Percentiles rank a stretch among this genome's conserved stretches.
Conservation (phyloP, 192 early-diverging fungal species). For the Piromyces sp. region DNA sequence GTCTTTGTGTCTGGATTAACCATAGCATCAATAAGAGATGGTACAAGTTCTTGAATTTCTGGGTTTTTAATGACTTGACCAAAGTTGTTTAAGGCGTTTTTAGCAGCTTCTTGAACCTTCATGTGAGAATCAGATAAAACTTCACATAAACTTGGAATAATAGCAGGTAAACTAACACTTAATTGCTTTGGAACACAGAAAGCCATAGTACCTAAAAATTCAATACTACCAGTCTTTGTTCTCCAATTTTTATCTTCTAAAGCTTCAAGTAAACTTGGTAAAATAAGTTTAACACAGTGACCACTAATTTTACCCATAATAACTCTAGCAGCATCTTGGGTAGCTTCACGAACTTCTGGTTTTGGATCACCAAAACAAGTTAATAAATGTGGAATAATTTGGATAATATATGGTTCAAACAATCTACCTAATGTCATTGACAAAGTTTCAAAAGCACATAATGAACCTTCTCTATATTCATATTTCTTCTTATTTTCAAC, state of each 20-base stretch:
- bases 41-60: constrained; percentile 85
- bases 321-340: constrained; percentile 65
- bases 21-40: constrained; percentile 65
- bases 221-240: constrained; percentile 91
- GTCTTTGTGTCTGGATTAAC: constrained; percentile 79
- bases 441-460: constrained; percentile 86
- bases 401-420: constrained; percentile 82
- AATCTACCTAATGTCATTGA: constrained; percentile 66
- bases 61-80: constrained; percentile 96
- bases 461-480: constrained; percentile 71
- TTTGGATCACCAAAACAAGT: constrained; percentile 72
- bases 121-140: constrained; percentile 83
- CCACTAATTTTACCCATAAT: constrained; percentile 91
- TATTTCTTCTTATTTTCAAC: constrained; percentile 59
- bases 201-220: constrained; percentile 88
- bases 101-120: constrained; percentile 75
- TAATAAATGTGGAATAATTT: constrained; percentile 76
- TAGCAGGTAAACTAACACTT: constrained; percentile 67
- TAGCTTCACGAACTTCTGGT: constrained; percentile 74
- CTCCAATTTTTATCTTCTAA: constrained; percentile 82
- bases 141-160: constrained; percentile 80
- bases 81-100: constrained; percentile 65
- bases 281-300: constrained; percentile 89
- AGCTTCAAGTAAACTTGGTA: constrained; percentile 76
- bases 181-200: constrained; percentile 91